phyloP scores from a whole-genome alignment of 768 basidiomycete species.

The Lentinula edodes region DNA sequence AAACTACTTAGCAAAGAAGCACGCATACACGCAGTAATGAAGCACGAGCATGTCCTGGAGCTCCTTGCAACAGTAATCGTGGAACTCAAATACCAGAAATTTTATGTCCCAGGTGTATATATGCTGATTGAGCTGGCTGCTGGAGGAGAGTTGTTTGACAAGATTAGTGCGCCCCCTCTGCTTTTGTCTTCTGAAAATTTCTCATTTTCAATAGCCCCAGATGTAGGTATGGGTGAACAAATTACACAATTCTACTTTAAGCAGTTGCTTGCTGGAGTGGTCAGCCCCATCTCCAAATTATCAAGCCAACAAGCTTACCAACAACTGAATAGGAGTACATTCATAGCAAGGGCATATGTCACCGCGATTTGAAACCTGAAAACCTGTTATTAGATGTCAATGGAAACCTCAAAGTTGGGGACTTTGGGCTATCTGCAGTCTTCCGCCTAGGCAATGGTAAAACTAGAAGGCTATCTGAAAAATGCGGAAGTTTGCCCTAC shows the following conservation, averaged over 20 bases:
- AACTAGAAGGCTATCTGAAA: slow-evolving; percentile 70
- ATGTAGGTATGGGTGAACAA: slow-evolving; percentile 81
- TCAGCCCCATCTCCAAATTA: slow-evolving; percentile 32
- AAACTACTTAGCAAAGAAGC: slow-evolving; percentile 91
- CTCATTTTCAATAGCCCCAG: slow-evolving; percentile 66
- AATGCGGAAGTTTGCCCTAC: slow-evolving; percentile 92
- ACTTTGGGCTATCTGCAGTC: slow-evolving; percentile 91
- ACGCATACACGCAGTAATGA: slow-evolving; percentile 76
- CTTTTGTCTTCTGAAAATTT: background rate
- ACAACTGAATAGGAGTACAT: slow-evolving; percentile 61
- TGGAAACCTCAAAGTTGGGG: slow-evolving; percentile 87
- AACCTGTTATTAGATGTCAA: slow-evolving; percentile 83
- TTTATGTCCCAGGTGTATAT: slow-evolving; percentile 79
- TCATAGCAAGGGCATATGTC: slow-evolving; percentile 86
- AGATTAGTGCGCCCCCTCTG: slow-evolving; percentile 95
- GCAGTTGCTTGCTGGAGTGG: slow-evolving; percentile 82
- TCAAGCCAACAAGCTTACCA: no score
- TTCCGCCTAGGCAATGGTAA: slow-evolving; percentile 81
- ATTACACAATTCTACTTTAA: slow-evolving; percentile 87
- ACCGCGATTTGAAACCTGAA: slow-evolving; percentile 96
- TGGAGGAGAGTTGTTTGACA: slow-evolving; percentile 96
- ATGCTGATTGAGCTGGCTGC: slow-evolving; percentile 90
- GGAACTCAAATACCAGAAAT: slow-evolving; percentile 49
- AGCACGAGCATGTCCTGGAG: slow-evolving; percentile 76
- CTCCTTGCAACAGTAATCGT: slow-evolving; percentile 77